phyloP scores from a whole-genome alignment of 2,329 filamentous ascomycete species.

The Bipolaris sorokiniana region DNA sequence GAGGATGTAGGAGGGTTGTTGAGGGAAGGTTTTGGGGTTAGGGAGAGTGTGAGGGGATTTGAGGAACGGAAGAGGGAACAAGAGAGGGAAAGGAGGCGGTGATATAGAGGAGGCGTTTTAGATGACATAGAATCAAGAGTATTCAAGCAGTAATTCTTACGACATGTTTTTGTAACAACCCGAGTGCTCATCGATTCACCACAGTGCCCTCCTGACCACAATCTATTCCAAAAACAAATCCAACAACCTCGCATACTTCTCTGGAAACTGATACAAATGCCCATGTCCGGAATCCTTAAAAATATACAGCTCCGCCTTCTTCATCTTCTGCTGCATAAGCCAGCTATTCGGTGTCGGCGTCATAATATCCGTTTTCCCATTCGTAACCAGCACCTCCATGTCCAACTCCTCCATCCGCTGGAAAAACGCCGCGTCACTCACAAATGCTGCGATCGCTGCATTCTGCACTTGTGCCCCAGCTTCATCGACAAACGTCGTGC shows the following conservation, averaged over 20 bases:
- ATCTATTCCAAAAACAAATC: conserved; percentile 13
- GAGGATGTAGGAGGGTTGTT: conserved; percentile 80
- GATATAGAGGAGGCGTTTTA: neutral
- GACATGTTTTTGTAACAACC: too few relatives aligned
- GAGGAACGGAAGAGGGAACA: conserved; percentile 13
- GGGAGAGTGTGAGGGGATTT: conserved; percentile 38
- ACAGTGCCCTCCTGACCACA: neutral
- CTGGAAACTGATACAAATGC: conserved; percentile 29
- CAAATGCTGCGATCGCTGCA: neutral
- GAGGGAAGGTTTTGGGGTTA: conserved; percentile 72
- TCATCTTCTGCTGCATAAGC: conserved; percentile 19
- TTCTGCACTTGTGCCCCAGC: neutral
- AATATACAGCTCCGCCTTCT: conserved; percentile 23
- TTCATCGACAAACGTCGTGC: neutral
- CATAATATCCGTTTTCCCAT: conserved; percentile 25
- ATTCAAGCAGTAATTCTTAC: too few relatives aligned
- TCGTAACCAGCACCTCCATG: conserved; percentile 41
- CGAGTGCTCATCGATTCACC: neutral
- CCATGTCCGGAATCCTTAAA: conserved; percentile 28
- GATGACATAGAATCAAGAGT: too few relatives aligned
- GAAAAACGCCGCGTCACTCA: neutral
- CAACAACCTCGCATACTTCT: conserved; percentile 19
- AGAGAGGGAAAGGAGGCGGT: neutral
- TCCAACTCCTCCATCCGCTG: conserved; percentile 23
- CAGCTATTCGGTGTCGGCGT: conserved; percentile 23